These are phyloP conservation scores for Tagetes erecta DNA, from an alignment of 129 eudicot genomes.

Conservation along the genomic window DNA sequence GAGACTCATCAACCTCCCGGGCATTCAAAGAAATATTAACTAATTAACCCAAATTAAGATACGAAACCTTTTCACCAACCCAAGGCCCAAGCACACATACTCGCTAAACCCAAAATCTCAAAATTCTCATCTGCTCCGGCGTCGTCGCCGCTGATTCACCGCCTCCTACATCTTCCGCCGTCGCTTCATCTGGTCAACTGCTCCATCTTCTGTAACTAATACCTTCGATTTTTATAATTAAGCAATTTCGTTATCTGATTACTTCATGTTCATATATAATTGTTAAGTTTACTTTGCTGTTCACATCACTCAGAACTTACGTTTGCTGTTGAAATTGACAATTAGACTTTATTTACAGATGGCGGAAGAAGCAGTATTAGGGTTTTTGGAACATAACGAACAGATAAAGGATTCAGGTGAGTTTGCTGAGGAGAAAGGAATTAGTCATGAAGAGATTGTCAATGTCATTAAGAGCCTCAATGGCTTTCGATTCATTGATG, in stretches of 20 bases:
- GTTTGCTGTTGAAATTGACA: background rate
- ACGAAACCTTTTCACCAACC: too few relatives aligned
- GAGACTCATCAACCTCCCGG: too few relatives aligned
- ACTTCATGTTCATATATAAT: too few relatives aligned
- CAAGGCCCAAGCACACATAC: too few relatives aligned
- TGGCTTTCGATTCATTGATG: conserved; percentile 61
- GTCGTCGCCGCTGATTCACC: background rate
- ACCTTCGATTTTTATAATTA: too few relatives aligned
- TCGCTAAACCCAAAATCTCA: background rate
- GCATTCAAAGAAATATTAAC: too few relatives aligned
- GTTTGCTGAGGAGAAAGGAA: conserved; percentile 59
- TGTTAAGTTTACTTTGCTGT: background rate
- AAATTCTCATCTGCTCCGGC: background rate
- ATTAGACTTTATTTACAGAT: conserved; percentile 27
- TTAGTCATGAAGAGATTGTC: conserved; percentile 75
- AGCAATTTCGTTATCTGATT: too few relatives aligned
- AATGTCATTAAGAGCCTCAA: conserved; percentile 72
- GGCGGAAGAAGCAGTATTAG: conserved; percentile 85
- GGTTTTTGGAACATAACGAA: conserved; percentile 55
- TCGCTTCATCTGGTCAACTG: background rate
- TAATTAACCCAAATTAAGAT: too few relatives aligned
- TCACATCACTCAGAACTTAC: background rate
- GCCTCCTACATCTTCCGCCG: background rate
- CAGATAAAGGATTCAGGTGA: conserved; percentile 67
- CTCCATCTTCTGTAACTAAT: background rate